Evolutionary conservation across 257 asterid species (phyloP), one percentile per base, ranked within the genome.

Genomic region (Penstemon barbatus): DNA sequence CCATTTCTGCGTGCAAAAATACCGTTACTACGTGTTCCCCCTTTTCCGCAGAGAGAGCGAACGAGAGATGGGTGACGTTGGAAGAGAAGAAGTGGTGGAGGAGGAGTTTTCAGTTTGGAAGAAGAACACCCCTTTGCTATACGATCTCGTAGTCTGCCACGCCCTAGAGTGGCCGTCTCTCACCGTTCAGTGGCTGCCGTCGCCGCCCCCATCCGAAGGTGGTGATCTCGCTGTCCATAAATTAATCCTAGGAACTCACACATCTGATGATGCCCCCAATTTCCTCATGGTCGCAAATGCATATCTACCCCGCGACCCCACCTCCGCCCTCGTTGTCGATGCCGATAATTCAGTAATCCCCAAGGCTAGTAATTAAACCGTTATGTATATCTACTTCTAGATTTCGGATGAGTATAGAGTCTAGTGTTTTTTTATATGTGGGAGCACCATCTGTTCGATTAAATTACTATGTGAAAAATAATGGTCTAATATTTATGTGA

Each of bases 91-190:
- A 69, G 82, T 66, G 57, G 87, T 87, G 65, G 96, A 85, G 78
- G 97, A 88, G 78, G 97, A 94, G 76, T 94, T 91, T 71, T 60
- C 91, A 0, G 97, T 94, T 53, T 91, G 99, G 99, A 94, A 85
- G 92, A 89, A 85, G 89, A 94, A 94, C 78, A 89, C 93, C 41
- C 93, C 97, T 4, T 78, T 94, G 77, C 70, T 89, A 66, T 94
- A 91, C 74, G 96, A 94, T 70, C 83, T 91, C 44, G 93, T 91
- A 50, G 78, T 91, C 69, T 91, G 89, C 67, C 95, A 89, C 77
- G 71, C 97, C 37, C 89, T 94, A 19, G 97, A 94, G 81, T 94
- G 99, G 97, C 96, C 97, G 38, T 94, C 99, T 37, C 97, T 94
- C 81, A 94, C 99, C 25, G 99, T 94, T 42, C 87, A 94, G 66